Base-by-base conservation (phyloP, 495 filamentous ascomycete genomes). In the Peziza echinospora region DNA sequence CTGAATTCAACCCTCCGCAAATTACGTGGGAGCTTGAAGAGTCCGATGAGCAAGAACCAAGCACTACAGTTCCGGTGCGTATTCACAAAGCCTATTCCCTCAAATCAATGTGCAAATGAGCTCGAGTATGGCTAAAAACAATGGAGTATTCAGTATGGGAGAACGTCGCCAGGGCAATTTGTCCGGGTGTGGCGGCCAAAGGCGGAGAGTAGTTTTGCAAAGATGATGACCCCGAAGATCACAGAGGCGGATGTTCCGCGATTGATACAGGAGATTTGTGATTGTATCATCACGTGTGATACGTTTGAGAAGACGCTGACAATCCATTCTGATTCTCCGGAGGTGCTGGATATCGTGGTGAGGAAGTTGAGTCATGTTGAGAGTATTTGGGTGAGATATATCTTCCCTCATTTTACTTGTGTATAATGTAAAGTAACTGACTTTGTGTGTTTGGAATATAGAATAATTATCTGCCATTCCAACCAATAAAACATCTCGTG, bases 301-400 rank as follows among this genome's bases (percentile, higher is more conserved):
- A 45, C 48, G 47, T 47, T 45, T 10, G 51, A 51, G 26, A 56
- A 43, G 25, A 55, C 48, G 21, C 47, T 55, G 10, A 52, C 48
- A n/a, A 55, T 55, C 21, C 52, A 52, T 5, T 52, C 53, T 23
- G 48, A 44, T 8, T 51, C 21, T 24, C 53, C 44, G 24, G 17
- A 19, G 13, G 25, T 42, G 5, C 44, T 55, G 26, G 49, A 55
- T 23, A 48, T 41, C 28, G 53, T 24, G 5, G 10, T 55, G 4
- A 55, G 26, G 22, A 55, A 55, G 40, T 52, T 55, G 7, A 37
- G 45, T 28, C 55, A 55, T 30, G 46, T 55, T n/a, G 44, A 56
- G 42, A 52, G 55, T 19, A 52, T 55, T n/a, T 40, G 40, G n/a
- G 21, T 55, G 19, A 47, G 26, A n/a, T n/a, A n/a, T n/a, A n/a